Conservation (phyloP, 257 asterid genomes). For the Thymus quinquecostatus region DNA sequence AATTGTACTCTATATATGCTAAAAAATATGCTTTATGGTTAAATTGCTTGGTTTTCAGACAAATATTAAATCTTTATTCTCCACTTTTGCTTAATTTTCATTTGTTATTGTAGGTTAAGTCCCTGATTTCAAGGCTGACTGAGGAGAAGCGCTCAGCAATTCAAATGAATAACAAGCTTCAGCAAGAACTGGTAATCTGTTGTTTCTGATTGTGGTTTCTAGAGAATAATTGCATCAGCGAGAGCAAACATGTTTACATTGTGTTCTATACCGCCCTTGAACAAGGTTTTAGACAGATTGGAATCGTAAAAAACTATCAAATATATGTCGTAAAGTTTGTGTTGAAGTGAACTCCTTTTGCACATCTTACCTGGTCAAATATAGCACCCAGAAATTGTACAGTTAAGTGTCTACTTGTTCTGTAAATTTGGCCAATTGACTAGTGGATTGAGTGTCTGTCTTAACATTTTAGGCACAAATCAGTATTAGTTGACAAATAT, state of each 20-base stretch:
- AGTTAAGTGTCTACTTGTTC: not conserved
- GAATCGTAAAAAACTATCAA: not conserved
- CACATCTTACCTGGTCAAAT: slow-evolving; percentile 19
- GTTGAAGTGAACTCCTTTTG: not conserved
- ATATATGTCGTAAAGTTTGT: not conserved
- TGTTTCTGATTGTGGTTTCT: slow-evolving; percentile 1
- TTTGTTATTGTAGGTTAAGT: slow-evolving; percentile 60
- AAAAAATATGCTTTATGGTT: slow-evolving; percentile 11
- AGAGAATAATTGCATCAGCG: not conserved
- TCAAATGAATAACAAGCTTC: slow-evolving; percentile 75
- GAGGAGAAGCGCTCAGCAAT: slow-evolving; percentile 72
- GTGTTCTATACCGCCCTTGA: slow-evolving; percentile 3
- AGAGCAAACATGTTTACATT: slow-evolving; percentile 6
- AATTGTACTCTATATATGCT: not conserved
- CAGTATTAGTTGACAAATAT: slow-evolving; percentile 12
- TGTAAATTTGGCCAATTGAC: not conserved
- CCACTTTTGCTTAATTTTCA: slow-evolving; percentile 14
- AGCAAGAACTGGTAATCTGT: slow-evolving; percentile 55
- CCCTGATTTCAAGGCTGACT: slow-evolving; percentile 71
- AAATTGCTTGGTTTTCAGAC: slow-evolving; percentile 9
- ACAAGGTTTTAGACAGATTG: slow-evolving; percentile 1
- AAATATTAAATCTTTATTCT: not conserved
- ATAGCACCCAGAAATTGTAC: not conserved
- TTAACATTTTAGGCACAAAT: not conserved
- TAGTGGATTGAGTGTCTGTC: not conserved